Evolutionary conservation across 352 stramenopile species (phyloP).

Genomic region (Ochromonadaceae sp.): DNA sequence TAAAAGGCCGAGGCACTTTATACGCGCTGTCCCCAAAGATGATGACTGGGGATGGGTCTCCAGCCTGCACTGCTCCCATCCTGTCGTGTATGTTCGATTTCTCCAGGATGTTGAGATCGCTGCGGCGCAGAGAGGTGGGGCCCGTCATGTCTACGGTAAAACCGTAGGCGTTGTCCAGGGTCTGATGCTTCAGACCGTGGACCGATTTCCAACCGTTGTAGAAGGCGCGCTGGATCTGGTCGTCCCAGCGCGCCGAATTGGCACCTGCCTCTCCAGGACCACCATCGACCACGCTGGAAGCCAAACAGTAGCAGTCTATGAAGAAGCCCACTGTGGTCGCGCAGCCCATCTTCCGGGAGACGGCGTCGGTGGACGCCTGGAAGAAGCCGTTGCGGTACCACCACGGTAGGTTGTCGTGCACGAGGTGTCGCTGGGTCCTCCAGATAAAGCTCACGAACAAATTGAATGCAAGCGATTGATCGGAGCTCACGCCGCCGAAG

Average conservation of each 20-base stretch:
- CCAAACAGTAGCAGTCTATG: background rate
- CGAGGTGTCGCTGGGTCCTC: background rate
- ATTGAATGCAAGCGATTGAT: background rate
- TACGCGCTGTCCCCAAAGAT: conserved; percentile 9
- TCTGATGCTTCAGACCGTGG: conserved; percentile 14
- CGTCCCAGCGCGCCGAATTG: background rate
- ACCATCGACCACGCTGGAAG: background rate
- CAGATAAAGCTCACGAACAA: conserved; percentile 5
- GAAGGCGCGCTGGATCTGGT: background rate
- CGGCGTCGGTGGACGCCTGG: background rate
- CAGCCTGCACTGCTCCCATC: background rate
- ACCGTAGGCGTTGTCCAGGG: conserved; percentile 7
- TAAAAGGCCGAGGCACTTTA: background rate
- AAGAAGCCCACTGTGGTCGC: background rate
- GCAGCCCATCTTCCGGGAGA: background rate
- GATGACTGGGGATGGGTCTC: background rate
- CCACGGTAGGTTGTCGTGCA: conserved; percentile 1
- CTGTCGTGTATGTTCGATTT: background rate
- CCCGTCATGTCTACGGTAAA: background rate
- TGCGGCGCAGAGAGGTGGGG: background rate
- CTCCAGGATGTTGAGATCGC: background rate
- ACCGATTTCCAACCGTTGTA: conserved; percentile 17
- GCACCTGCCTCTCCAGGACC: background rate
- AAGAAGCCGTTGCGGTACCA: conserved; percentile 5
- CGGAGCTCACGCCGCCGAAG: background rate